phyloP scores from a whole-genome alignment of 331 rosid genomes.

The Cydonia oblonga region DNA sequence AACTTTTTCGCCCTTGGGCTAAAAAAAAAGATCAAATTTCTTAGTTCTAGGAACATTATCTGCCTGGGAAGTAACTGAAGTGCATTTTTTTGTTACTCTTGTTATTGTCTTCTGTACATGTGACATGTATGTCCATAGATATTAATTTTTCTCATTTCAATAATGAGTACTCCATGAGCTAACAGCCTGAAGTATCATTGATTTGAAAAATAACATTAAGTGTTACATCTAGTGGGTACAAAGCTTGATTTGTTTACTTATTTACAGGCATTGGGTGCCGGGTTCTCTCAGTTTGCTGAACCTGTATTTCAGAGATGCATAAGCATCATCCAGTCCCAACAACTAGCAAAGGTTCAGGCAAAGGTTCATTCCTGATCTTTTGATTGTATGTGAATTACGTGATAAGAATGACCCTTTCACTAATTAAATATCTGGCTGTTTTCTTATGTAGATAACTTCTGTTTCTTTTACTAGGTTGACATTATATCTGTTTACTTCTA shows the following conservation, averaged over 20 bases:
- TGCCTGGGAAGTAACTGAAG: neutral
- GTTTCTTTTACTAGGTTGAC: neutral
- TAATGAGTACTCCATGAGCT: neutral
- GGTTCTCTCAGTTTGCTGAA: constrained; percentile 83
- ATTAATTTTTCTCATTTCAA: neutral
- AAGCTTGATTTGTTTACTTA: constrained; percentile 11
- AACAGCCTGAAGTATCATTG: neutral
- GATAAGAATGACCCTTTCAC: neutral
- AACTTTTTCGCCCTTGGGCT: neutral
- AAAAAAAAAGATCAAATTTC: neutral
- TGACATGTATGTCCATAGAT: neutral
- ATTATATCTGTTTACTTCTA: neutral
- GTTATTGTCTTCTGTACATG: neutral
- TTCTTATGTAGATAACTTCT: neutral
- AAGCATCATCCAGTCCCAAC: constrained; percentile 85
- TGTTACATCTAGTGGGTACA: neutral
- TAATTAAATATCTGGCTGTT: neutral
- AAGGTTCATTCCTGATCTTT: constrained; percentile 28
- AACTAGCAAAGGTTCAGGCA: constrained; percentile 40
- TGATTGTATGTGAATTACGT: neutral
- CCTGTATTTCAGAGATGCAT: constrained; percentile 97
- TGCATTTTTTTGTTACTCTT: neutral
- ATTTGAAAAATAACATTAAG: neutral
- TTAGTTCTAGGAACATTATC: neutral
- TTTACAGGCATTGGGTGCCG: constrained; percentile 80